Evolutionary conservation across 129 eudicot species (phyloP).

Genomic region (Pulicaria dysenterica): DNA sequence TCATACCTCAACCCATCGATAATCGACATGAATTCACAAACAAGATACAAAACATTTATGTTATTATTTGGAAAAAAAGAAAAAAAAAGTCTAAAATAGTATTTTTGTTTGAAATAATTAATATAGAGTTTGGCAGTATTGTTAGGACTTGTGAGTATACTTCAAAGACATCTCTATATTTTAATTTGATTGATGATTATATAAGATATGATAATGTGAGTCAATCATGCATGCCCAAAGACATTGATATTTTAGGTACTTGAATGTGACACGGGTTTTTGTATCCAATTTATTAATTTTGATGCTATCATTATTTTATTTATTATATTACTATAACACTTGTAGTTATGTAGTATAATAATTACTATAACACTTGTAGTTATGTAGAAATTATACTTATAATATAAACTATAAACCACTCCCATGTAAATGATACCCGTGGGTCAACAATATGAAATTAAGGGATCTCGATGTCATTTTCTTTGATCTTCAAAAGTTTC

Average conservation of each 20-base stretch:
- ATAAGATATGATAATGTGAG: constrained; percentile 25
- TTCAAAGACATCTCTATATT: constrained; percentile 30
- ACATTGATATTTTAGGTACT: constrained; percentile 38
- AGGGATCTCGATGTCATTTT: constrained; percentile 12
- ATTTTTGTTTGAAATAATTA: constrained; percentile 12
- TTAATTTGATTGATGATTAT: constrained; percentile 25
- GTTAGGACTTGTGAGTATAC: constrained; percentile 35
- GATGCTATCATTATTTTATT: constrained; percentile 20
- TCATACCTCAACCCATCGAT: not conserved
- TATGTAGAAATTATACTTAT: not conserved
- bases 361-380: constrained; percentile 12
- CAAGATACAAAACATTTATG: not conserved
- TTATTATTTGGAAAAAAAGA: constrained; percentile 4
- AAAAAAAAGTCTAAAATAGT: not conserved
- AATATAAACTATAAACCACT: constrained; percentile 16
- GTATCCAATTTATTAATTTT: constrained; percentile 12
- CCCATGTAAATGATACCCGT: constrained; percentile 27
- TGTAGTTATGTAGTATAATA: no score
- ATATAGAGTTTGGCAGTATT: constrained; percentile 34
- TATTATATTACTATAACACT: not conserved
- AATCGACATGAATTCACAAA: not conserved
- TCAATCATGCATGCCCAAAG: constrained; percentile 38
- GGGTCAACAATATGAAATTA: constrained; percentile 30
- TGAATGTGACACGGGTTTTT: constrained; percentile 32
- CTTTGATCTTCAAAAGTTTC: not conserved